Base-by-base conservation (phyloP, 768 basidiomycete genomes). In the Tylopilus rubrobrunneus region DNA sequence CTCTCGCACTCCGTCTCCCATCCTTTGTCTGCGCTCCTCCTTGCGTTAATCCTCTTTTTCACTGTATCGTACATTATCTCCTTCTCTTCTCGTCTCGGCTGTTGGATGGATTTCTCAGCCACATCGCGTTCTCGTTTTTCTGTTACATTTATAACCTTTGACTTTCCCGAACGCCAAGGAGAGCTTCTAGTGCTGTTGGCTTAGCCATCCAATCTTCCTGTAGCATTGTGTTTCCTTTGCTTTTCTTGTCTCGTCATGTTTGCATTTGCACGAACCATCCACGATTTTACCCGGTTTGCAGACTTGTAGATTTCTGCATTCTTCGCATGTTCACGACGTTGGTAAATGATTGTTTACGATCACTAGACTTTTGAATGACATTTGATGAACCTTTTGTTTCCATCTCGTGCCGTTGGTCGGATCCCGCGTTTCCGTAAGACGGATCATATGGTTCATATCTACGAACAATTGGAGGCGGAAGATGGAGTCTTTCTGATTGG, bases 121-220 rank as follows among this genome's bases (percentile, higher is more conserved):
- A 56, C 49, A 44, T 45, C 19, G 46, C 40, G 51, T 60, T 59
- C 43, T 25, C 28, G 8, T 15, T 37, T 66, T 67, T 58, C 37
- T 67, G 67, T 64, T 56, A 71, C 71, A 19, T 19, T 71, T 72
- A 71, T 71, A 59, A 44, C 49, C 66, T 67, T 64, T 67, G 57
- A 67, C 68, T 67, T 71, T 68, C 71, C 67, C 66, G 60, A 37
- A 60, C 65, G 63, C 59, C 64, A 58, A 66, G 68, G 71, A 69
- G 69, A 58, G 62, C 68, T 66, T 66, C 60, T 41, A 56, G 56
- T 59, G 60, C 57, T 60, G 55, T 69, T 58, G 64, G 63, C 62
- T 61, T 60, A 62, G 62, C 68, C 62, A 61, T 56, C 56, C 53
- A 37, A 60, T 57, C 41, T 56, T 61, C 58, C 53, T 74, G 69